Evolutionary conservation across 306 rosid species (phyloP).

Genomic region (Cucurbita pepo): DNA sequence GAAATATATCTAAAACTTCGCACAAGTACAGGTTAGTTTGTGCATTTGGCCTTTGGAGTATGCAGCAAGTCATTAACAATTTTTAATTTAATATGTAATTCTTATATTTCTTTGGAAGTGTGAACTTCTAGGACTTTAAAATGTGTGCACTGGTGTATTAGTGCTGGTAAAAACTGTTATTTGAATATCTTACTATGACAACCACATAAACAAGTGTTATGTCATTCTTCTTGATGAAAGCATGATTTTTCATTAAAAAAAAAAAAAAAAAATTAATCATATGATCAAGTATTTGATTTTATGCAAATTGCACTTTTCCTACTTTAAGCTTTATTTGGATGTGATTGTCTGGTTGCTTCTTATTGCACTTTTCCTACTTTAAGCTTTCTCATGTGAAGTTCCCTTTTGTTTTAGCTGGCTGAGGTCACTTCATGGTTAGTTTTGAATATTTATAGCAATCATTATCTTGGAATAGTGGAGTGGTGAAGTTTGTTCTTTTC

Average conservation of each 20-base stretch:
- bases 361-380: neutral
- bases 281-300: neutral
- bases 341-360: neutral
- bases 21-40: conserved; percentile 77
- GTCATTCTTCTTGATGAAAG: neutral
- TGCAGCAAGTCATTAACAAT: neutral
- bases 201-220: neutral
- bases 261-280: neutral
- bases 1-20: conserved; percentile 76
- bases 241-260: neutral
- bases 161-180: neutral
- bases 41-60: conserved; percentile 3
- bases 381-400: neutral
- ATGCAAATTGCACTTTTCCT: too few relatives aligned
- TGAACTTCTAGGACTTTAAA: neutral
- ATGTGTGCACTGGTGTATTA: neutral
- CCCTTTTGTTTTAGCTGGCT: neutral
- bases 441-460: neutral
- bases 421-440: neutral
- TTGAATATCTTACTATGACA: neutral
- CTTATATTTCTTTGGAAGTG: neutral
- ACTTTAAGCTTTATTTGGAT: too few relatives aligned
- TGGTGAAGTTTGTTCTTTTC: too few relatives aligned
- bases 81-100: neutral
- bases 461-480: too few relatives aligned